Evolutionary conservation across 306 rosid species (phyloP).

Genomic region (Aeschynomene evenia): DNA sequence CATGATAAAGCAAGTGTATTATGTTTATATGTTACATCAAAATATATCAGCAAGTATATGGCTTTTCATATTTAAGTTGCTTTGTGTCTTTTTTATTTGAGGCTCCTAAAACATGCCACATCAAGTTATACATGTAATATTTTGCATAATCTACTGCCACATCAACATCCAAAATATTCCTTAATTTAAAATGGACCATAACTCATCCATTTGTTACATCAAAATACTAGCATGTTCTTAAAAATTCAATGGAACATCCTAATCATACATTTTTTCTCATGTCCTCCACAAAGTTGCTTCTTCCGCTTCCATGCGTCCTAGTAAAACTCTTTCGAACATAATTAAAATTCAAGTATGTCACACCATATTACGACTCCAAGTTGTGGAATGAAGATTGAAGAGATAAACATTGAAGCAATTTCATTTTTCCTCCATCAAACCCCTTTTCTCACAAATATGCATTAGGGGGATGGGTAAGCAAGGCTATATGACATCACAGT

Average conservation of each 20-base stretch:
- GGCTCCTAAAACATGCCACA: neutral
- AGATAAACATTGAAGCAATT: neutral
- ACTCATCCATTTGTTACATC: neutral
- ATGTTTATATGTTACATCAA: neutral
- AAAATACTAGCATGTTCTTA: neutral
- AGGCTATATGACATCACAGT: neutral
- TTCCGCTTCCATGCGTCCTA: neutral
- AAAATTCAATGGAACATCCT: neutral
- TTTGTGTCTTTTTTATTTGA: neutral
- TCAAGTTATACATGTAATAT: neutral
- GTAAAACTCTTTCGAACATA: neutral
- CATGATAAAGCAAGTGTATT: neutral
- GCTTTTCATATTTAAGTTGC: neutral
- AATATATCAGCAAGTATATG: constrained; percentile 13
- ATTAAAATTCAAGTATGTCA: neutral
- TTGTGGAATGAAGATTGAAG: neutral
- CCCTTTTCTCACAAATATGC: constrained; percentile 16
- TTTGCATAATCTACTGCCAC: neutral
- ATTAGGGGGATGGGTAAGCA: neutral
- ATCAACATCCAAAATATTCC: neutral
- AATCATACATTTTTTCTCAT: neutral
- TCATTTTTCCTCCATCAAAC: neutral
- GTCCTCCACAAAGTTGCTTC: neutral
- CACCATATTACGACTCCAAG: neutral
- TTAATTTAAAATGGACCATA: neutral